Evolutionary conservation across 768 basidiomycete species (phyloP), one percentile per base, ranked within the genome.

Genomic region (Mycena rebaudengoi): DNA sequence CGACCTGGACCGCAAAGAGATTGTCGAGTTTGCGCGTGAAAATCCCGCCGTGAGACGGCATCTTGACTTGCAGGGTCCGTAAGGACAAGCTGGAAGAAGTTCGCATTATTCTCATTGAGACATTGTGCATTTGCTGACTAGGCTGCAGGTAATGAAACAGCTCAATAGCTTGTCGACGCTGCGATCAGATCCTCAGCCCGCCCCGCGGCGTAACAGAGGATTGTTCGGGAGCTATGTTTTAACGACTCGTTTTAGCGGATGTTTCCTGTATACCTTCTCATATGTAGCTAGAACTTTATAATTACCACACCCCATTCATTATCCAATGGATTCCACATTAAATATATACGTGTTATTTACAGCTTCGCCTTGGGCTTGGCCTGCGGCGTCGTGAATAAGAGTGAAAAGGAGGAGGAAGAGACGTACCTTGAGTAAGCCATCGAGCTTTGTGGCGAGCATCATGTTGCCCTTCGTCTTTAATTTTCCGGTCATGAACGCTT

Each of bases 51-150:
- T 99, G 58, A 82, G 90, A 64, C 83, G 83, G 51, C 98, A 99
- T 74, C 82, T 99, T 20, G 96, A 99, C 61, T 79, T 99, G 41
- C 98, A 99, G 74, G 96, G 96, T n/a, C 58, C 85, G 98, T 40
- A 99, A 99, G 71, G 96, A 99, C 76, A 98, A 98, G 78, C 83
- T 99, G 18, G 98, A 99, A 75, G 94, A 96, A 85, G 94, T 91
- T 65, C 65, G 75, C n/a, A 26, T 21, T 29, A 30, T 5, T 12
- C 61, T 28, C 37, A 52, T 16, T 30, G 20, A 18, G 5, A 21
- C 3, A 8, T 14, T 50, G 23, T 32, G 30, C 43, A 37, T 30
- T 21, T 16, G 25, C 43, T 68, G 50, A 53, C 50, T 46, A 33
- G 50, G 20, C 23, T 20, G 2, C 69, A 95, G 92, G 95, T 96